Evolutionary conservation across 805 yeast genomes (phyloP), one percentile per base, ranked within the genome.

Genomic region (Candida ulmi): DNA sequence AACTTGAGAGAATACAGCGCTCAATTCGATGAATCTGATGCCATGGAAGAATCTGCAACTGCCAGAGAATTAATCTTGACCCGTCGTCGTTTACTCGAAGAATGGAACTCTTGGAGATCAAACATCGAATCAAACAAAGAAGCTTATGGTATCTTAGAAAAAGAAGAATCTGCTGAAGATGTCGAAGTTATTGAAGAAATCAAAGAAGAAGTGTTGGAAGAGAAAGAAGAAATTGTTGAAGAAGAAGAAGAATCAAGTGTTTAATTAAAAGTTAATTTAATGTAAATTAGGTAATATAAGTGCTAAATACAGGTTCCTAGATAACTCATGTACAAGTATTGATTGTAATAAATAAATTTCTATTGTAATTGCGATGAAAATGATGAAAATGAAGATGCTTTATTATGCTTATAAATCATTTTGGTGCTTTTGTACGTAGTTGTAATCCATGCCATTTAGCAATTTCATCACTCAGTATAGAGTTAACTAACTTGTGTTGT

Each of bases 381-480:
- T 21, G 24, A 9, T 21, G 24, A 21, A 21, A 7, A n/a, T n/a
- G n/a, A n/a, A 9, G 24, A 7, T 21, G 24, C 9, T 21, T 6
- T 6, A 7, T 9, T 7, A 9, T 21, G 24, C 6, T 21, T 21
- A 21, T 21, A 7, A 21, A 21, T 24, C 26, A 25, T 35, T 54
- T 49, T n/a, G 52, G 63, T 27, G 77, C 77, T 55, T 74, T 81
- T 0, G 98, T 91, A 48, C 74, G 75, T 45, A 91, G 69, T 60
- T 91, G 97, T 38, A 91, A 66, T 0, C 99, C 99, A 58, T 93
- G 99, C 99, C 98, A 93, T 54, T 83, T 72, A 23, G 78, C 66
- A 34, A 93, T 87, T 52, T 93, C 98, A 31, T 87, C 95, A 44
- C 82, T 80, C 51, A 93, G 68, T 2, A 80, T 68, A 39, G 78